phyloP scores from a whole-genome alignment of 225 moss, liverwort and hornwort genomes.

The Pseudoscleropodium purum region DNA sequence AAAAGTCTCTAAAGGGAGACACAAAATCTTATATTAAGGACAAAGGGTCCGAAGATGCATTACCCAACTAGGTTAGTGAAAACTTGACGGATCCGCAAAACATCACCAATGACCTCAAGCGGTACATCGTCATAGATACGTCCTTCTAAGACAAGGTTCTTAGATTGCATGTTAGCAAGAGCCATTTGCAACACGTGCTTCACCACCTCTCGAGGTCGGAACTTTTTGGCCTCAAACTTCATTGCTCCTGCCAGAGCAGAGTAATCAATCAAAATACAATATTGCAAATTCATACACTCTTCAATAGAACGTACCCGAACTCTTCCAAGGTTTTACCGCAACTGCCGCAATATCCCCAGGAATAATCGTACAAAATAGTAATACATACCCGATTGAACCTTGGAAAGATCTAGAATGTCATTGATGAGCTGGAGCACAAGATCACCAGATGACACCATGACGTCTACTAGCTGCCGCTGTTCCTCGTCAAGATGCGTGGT shows the following conservation, averaged over 20 bases:
- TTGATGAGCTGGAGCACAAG: conserved; percentile 81
- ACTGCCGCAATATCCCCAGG: neutral
- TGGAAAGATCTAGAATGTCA: conserved; percentile 85
- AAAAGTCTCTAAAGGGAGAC: neutral
- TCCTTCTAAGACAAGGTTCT: conserved; percentile 42
- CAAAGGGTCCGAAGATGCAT: neutral
- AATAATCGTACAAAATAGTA: neutral
- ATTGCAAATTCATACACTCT: neutral
- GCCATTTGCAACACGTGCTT: conserved; percentile 79
- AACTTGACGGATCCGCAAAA: conserved; percentile 79
- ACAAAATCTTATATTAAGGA: neutral
- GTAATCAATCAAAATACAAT: neutral
- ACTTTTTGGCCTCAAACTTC: conserved; percentile 79
- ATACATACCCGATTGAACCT: conserved; percentile 72
- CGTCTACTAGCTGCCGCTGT: conserved; percentile 76
- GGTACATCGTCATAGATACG: conserved; percentile 62
- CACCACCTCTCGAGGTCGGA: conserved; percentile 67
- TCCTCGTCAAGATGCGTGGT: conserved; percentile 70
- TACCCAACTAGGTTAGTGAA: conserved; percentile 87
- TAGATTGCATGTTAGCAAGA: conserved; percentile 51
- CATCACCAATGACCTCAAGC: conserved; percentile 72
- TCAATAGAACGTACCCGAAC: neutral
- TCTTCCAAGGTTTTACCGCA: neutral
- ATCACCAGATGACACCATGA: conserved; percentile 85
- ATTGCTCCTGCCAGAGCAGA: conserved; percentile 54